These are phyloP conservation scores for Sporopachydermia lactativora DNA, from an alignment of 805 yeast species.

Conservation along the genomic window DNA sequence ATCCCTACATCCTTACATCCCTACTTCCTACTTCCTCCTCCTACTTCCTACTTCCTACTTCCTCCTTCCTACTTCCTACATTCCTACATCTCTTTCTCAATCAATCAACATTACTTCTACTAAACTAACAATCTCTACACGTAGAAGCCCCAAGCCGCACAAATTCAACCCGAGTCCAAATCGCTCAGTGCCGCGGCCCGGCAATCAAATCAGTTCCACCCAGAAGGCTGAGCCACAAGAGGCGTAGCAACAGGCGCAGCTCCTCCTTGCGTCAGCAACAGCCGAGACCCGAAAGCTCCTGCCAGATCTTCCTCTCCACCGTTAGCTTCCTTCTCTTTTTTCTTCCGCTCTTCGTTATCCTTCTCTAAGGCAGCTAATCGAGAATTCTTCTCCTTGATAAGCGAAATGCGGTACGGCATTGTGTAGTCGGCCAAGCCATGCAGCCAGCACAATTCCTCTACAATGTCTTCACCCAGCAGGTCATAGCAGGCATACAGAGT, in stretches of 20 bases:
- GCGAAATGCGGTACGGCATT: constrained; percentile 83
- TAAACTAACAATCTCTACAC: too few relatives aligned
- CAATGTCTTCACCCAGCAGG: constrained; percentile 66
- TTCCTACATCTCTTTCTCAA: too few relatives aligned
- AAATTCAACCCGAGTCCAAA: too few relatives aligned
- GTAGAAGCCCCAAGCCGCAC: too few relatives aligned
- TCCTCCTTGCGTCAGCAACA: constrained; percentile 76
- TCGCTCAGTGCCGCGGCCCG: too few relatives aligned
- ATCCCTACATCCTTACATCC: too few relatives aligned
- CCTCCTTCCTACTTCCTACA: too few relatives aligned
- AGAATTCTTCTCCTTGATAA: constrained; percentile 66
- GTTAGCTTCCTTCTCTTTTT: constrained; percentile 30
- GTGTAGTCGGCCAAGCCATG: constrained; percentile 70
- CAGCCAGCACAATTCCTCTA: constrained; percentile 84
- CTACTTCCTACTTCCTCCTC: too few relatives aligned
- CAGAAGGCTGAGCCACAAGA: constrained; percentile 19
- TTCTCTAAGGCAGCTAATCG: constrained; percentile 48
- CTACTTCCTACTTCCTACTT: too few relatives aligned
- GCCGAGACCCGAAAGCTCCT: constrained; percentile 41
- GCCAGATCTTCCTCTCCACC: constrained; percentile 32
- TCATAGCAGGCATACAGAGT: constrained; percentile 78
- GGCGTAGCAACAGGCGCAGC: constrained; percentile 19
- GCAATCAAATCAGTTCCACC: too few relatives aligned
- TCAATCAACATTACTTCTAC: too few relatives aligned
- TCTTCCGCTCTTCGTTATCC: constrained; percentile 60